Percentiles rank a stretch among this genome's conserved stretches.
Conservation (phyloP, 306 rosid genomes). For the Oemleria cerasiformis region DNA sequence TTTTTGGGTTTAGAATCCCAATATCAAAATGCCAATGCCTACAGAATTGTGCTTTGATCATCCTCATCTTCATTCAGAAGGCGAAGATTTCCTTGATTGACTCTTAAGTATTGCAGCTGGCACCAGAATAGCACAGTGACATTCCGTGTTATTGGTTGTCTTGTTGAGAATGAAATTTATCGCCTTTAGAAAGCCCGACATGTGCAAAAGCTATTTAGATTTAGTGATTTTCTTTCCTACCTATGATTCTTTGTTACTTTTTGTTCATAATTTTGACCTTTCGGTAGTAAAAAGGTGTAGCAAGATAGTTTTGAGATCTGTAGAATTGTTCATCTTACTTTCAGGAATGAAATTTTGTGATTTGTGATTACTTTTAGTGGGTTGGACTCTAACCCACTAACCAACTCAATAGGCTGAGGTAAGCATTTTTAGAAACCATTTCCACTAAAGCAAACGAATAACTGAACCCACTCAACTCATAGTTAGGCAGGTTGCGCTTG, state of each 20-base stretch:
- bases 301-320: conserved; percentile 1
- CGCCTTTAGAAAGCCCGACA: background rate
- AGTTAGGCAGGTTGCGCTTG: no score
- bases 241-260: conserved; percentile 8
- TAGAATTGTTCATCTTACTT: background rate
- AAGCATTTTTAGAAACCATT: no score
- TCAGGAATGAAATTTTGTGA: background rate
- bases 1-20: no score
- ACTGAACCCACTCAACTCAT: no score
- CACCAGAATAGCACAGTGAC: background rate
- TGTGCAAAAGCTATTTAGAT: background rate
- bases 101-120: background rate
- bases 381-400: no score
- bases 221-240: background rate
- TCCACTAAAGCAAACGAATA: no score
- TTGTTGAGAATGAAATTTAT: conserved; percentile 2
- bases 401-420: no score
- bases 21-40: background rate
- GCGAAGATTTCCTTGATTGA: background rate
- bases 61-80: background rate
- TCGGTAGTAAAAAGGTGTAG: conserved; percentile 11
- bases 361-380: no score
- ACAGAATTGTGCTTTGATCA: background rate
- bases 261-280: background rate
- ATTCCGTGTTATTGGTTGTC: conserved; percentile 1